Evolutionary conservation across 306 rosid genomes (phyloP).

Genomic region (Pueraria montana): DNA sequence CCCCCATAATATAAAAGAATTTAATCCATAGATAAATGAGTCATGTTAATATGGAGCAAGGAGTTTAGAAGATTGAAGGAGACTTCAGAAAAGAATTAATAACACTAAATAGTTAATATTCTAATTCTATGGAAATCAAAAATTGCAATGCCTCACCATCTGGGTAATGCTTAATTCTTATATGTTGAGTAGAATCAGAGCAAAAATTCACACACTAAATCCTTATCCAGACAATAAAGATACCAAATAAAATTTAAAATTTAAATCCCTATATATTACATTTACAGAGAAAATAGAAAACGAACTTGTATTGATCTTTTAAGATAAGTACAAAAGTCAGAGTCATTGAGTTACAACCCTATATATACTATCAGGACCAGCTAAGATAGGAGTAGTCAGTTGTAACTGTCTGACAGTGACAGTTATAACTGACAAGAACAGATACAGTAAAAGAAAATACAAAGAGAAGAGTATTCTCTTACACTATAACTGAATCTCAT

Average conservation of each 20-base stretch:
- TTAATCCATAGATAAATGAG: not conserved
- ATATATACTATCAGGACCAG: not conserved
- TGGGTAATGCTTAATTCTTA: conserved; percentile 21
- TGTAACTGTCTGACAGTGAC: not conserved
- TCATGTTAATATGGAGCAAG: conserved; percentile 10
- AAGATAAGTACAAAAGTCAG: not conserved
- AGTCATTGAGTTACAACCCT: not conserved
- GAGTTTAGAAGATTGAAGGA: conserved; percentile 28
- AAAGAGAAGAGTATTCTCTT: not conserved
- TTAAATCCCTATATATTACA: not conserved
- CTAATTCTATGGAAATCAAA: not conserved
- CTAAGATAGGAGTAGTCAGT: not conserved
- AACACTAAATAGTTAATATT: conserved; percentile 7
- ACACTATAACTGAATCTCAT: not conserved
- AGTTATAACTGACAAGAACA: not conserved
- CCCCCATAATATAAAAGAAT: conserved; percentile 19
- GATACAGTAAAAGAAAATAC: not conserved
- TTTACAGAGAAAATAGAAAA: not conserved
- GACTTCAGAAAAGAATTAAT: not conserved
- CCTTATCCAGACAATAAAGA: conserved; percentile 22
- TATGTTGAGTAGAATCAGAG: conserved; percentile 6
- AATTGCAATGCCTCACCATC: not conserved
- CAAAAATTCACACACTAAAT: conserved; percentile 3
- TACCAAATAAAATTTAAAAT: conserved; percentile 29
- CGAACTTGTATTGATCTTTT: not conserved